These are phyloP conservation scores for Yarrowia keelungensis DNA, from an alignment of 805 yeast species.

Conservation along the genomic window DNA sequence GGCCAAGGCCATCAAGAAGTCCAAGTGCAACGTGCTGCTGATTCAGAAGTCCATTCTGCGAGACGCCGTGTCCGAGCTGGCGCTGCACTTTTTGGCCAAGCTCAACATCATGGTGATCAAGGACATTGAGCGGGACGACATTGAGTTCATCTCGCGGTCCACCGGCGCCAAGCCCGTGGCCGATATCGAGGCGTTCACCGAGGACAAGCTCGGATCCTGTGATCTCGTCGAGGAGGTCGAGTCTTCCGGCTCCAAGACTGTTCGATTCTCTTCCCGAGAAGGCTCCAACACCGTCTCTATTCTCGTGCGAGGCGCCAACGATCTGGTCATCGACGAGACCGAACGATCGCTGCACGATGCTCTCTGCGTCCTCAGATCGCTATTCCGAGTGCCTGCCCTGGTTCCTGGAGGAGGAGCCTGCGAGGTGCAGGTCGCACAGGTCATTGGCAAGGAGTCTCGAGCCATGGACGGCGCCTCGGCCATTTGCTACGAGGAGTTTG, in stretches of 20 bases:
- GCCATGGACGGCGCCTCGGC: slow-evolving; percentile 85
- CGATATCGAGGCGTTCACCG: slow-evolving; percentile 90
- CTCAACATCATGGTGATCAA: slow-evolving; percentile 91
- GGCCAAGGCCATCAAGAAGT: slow-evolving; percentile 94
- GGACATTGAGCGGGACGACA: slow-evolving; percentile 95
- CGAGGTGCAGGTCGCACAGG: slow-evolving; percentile 85
- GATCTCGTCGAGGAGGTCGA: slow-evolving; percentile 92
- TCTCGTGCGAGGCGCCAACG: slow-evolving; percentile 93
- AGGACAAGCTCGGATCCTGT: slow-evolving; percentile 89
- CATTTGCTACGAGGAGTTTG: slow-evolving; percentile 89
- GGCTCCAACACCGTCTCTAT: slow-evolving; percentile 71
- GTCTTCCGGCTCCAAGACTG: slow-evolving; percentile 86
- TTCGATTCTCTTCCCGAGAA: slow-evolving; percentile 64
- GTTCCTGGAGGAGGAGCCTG: slow-evolving; percentile 99
- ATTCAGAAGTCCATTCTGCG: slow-evolving; percentile 92
- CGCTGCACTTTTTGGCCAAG: slow-evolving; percentile 92
- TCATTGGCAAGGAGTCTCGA: slow-evolving; percentile 72
- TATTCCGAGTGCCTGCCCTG: slow-evolving; percentile 84
- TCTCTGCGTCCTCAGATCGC: slow-evolving; percentile 86
- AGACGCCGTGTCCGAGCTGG: slow-evolving; percentile 93
- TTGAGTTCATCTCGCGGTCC: slow-evolving; percentile 85
- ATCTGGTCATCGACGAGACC: slow-evolving; percentile 88
- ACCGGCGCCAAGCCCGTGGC: slow-evolving; percentile 96
- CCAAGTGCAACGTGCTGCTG: slow-evolving; percentile 90
- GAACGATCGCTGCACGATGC: slow-evolving; percentile 98